phyloP scores from a whole-genome alignment of 148 eudicot species.

The Rhododendron mucronatum region DNA sequence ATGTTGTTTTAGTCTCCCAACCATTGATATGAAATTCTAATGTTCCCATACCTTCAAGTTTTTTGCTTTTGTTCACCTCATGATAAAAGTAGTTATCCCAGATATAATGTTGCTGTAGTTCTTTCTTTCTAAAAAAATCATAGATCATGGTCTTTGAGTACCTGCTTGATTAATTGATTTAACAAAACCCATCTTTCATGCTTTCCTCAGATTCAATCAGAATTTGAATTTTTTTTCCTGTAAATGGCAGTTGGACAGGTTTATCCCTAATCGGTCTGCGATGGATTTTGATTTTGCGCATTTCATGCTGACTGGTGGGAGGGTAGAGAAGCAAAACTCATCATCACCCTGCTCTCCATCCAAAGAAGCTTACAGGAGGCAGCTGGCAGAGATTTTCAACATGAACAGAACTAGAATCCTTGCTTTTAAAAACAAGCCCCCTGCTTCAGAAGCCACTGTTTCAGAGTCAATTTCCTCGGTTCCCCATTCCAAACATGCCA shows the following conservation, averaged over 20 bases:
- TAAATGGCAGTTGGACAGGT: constrained; percentile 38
- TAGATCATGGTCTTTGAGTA: too few relatives aligned
- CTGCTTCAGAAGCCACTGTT: constrained; percentile 13
- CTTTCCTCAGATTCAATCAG: background rate
- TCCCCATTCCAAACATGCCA: constrained; percentile 17
- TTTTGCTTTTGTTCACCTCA: too few relatives aligned
- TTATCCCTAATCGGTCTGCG: constrained; percentile 47
- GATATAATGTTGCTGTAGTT: too few relatives aligned
- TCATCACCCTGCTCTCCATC: constrained; percentile 23
- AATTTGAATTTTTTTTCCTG: background rate
- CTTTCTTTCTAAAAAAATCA: too few relatives aligned
- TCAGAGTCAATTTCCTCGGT: constrained; percentile 13
- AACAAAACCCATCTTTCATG: background rate
- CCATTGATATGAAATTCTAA: too few relatives aligned
- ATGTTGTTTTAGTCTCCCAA: background rate
- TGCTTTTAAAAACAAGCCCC: constrained; percentile 39
- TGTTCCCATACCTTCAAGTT: too few relatives aligned
- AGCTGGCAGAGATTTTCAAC: constrained; percentile 34
- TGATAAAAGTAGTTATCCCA: too few relatives aligned
- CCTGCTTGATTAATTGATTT: background rate
- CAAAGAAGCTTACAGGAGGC: constrained; percentile 37
- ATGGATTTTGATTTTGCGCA: constrained; percentile 45
- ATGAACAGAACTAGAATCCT: constrained; percentile 44
- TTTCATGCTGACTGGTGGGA: constrained; percentile 40
- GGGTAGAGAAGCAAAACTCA: constrained; percentile 24